Conservation (phyloP, 495 filamentous ascomycete species). For the Darksidea phi region DNA sequence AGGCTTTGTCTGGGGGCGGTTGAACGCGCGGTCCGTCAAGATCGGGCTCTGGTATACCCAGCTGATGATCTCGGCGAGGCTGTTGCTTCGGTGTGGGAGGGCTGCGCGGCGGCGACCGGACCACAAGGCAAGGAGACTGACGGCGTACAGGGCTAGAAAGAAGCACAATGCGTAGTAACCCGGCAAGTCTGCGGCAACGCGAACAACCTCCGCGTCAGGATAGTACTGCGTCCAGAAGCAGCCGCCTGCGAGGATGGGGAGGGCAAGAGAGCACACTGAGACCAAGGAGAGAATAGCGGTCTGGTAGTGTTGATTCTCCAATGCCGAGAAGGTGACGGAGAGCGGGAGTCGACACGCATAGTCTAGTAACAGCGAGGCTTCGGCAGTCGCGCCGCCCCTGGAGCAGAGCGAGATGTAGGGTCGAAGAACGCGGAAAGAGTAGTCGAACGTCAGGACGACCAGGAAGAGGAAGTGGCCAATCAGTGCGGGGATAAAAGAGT, state of each 20-base stretch:
- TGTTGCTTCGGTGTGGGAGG: conserved; percentile 64
- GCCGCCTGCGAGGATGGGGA: conserved; percentile 77
- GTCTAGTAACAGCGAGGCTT: conserved; percentile 68
- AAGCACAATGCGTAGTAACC: conserved; percentile 65
- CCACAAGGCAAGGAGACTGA: conserved; percentile 63
- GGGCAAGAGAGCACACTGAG: conserved; percentile 59
- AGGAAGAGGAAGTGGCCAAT: conserved; percentile 76
- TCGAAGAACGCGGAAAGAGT: conserved; percentile 69
- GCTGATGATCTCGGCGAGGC: conserved; percentile 71
- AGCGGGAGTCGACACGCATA: conserved; percentile 68
- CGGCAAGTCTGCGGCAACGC: conserved; percentile 67
- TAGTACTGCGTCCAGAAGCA: conserved; percentile 77
- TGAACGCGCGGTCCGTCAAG: conserved; percentile 65
- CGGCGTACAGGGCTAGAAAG: conserved; percentile 64
- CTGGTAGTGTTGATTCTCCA: conserved; percentile 65
- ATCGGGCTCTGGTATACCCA: conserved; percentile 71
- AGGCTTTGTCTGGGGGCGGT: conserved; percentile 56
- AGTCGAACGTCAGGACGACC: conserved; percentile 72
- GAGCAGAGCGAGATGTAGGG: conserved; percentile 67
- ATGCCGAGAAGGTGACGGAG: conserved; percentile 60
- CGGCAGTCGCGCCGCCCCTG: conserved; percentile 61
- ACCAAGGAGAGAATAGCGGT: conserved; percentile 68
- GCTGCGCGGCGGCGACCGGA: conserved; percentile 54
- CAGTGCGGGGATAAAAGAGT: conserved; percentile 75
- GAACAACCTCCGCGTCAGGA: conserved; percentile 44